Evolutionary conservation across 2,329 filamentous ascomycete genomes (phyloP), one percentile per base, ranked within the genome.

Genomic region (Seiridium unicorne): DNA sequence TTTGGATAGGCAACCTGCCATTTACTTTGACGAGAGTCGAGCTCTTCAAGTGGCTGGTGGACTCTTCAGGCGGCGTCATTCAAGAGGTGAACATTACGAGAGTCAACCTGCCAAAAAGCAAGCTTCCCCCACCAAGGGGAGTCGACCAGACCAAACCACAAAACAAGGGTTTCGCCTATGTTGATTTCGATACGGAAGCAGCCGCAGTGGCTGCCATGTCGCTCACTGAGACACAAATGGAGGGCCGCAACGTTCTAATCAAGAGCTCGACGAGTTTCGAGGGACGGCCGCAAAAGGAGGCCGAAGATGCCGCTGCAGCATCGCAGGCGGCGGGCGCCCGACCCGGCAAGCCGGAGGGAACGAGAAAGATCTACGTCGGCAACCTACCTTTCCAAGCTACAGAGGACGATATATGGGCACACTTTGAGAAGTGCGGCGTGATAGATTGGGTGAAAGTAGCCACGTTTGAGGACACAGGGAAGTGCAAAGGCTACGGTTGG

Each of bases 401-500:
- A 5, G 90, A 94, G 68, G 92, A 97, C 58, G 88, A 92, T 67
- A 76, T 99, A 55, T 81, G 87, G 65, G 83, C 88, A 64, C 92
- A 97, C 72, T 98, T 97, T 74, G 83, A 84, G 54, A 91, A 89
- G 73, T 98, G 94, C 72, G 95, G 95, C 55, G 82, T 89, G 63
- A 86, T 98, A 63, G 86, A 89, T 57, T 91, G 91, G 78, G 84
- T 92, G 64, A 94, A 96, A 77, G 81, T 98, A 66, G 95, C 95
- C 3, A 97, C 93, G 0, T 99, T 99, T 72, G 92, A 98, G 75
- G 96, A 99, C 74, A 89, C 89, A 26, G 95, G 95, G 48, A 99
- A 98, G 79, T 99, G 95, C 81, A 98, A 98, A 79, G 96, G 95
- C 18, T 99, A 90, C 77, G 95, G 89, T 5, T 99, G 95, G 93